phyloP scores from a whole-genome alignment of 2,329 filamentous ascomycete genomes.

The Paecilomyces sp. region DNA sequence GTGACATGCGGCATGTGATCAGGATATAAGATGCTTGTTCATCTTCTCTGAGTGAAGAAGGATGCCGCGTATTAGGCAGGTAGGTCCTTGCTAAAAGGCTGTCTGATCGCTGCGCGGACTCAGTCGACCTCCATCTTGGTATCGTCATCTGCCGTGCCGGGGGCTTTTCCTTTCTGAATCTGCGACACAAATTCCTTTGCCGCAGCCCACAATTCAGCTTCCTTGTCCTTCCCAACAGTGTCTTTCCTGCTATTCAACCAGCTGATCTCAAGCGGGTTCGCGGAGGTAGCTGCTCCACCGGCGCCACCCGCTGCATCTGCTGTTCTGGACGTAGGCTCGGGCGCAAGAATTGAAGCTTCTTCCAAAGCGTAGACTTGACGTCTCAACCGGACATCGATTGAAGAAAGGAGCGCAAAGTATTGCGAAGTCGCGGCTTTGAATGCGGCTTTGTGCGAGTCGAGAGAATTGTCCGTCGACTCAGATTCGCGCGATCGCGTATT shows the following conservation, averaged over 20 bases:
- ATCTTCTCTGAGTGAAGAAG: not conserved
- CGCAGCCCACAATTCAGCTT: constrained; percentile 68
- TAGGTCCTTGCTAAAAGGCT: not conserved
- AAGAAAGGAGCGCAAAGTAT: constrained; percentile 67
- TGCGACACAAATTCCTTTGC: constrained; percentile 49
- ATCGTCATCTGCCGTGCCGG: constrained; percentile 7
- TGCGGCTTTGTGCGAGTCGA: constrained; percentile 52
- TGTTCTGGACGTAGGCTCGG: constrained; percentile 30
- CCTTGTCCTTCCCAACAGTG: constrained; percentile 74
- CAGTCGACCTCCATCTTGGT: constrained; percentile 35
- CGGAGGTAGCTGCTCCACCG: constrained; percentile 25
- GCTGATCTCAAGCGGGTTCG: constrained; percentile 68
- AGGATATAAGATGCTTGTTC: too few relatives aligned
- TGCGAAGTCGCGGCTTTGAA: constrained; percentile 50
- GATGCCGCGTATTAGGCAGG: not conserved
- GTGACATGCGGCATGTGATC: too few relatives aligned
- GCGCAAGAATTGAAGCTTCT: constrained; percentile 65
- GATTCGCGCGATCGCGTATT: constrained; percentile 35
- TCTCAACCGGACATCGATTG: constrained; percentile 66
- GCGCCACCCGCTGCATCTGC: constrained; percentile 16
- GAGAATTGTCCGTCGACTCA: constrained; percentile 30
- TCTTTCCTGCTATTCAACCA: constrained; percentile 83
- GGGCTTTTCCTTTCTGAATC: constrained; percentile 14
- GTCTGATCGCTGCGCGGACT: constrained; percentile 4
- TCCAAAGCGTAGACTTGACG: constrained; percentile 72